phyloP scores from a whole-genome alignment of 169 alveolate species.

The Plasmodium fragile region DNA sequence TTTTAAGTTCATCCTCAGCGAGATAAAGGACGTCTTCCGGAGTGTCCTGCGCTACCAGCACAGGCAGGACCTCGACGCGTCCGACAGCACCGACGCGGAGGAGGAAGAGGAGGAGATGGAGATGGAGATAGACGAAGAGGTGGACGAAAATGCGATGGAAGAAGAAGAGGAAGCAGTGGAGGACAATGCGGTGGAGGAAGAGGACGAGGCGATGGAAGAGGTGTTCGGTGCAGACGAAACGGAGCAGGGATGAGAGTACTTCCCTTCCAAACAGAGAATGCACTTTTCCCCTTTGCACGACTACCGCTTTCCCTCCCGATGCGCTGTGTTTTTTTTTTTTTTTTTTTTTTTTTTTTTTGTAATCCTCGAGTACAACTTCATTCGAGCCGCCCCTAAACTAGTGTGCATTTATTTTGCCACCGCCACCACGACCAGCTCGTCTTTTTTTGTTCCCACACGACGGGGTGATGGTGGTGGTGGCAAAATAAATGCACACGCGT shows the following conservation, averaged over 20 bases:
- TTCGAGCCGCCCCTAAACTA: background rate
- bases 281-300: background rate
- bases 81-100: background rate
- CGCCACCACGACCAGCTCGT: background rate
- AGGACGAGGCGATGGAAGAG: background rate
- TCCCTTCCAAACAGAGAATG: background rate
- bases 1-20: constrained; percentile 31
- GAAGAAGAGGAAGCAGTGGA: background rate
- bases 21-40: constrained; percentile 47
- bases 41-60: constrained; percentile 1
- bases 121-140: background rate
- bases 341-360: constrained; percentile 3
- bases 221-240: background rate
- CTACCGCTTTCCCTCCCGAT: background rate
- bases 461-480: background rate
- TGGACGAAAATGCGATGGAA: background rate
- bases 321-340: background rate
- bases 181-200: background rate
- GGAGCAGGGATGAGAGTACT: background rate
- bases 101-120: background rate
- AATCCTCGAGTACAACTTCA: background rate
- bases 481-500: background rate
- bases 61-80: background rate
- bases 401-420: background rate
- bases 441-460: background rate